These are phyloP conservation scores for Colletotrichum magnum DNA, from an alignment of 2,329 filamentous ascomycete genomes.

Conservation along the genomic window DNA sequence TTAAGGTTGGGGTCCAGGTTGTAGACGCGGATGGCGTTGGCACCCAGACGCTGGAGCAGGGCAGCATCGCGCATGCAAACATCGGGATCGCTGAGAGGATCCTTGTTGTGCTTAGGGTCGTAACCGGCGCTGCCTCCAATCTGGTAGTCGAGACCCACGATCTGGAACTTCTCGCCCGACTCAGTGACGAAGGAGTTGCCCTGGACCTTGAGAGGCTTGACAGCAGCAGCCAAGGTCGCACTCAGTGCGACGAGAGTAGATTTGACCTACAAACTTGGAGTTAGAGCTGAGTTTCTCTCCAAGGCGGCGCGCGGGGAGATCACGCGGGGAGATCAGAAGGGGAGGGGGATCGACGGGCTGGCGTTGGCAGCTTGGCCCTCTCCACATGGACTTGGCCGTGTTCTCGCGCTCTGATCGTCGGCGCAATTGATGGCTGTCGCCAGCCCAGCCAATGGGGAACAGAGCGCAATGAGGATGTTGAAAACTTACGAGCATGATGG, in stretches of 20 bases:
- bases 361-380: constrained; percentile 15
- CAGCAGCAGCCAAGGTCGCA: constrained; percentile 68
- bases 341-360: constrained; percentile 16
- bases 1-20: constrained; percentile 76
- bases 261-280: constrained; percentile 49
- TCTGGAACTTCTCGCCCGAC: constrained; percentile 73
- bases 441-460: constrained; percentile 28
- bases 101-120: constrained; percentile 66
- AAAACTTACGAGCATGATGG: constrained; percentile 36
- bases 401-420: constrained; percentile 21
- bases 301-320: background rate
- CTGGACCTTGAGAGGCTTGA: constrained; percentile 69
- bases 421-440: constrained; percentile 11
- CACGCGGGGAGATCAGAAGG: background rate
- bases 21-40: constrained; percentile 80
- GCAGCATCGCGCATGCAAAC: constrained; percentile 75
- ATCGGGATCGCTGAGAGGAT: constrained; percentile 72
- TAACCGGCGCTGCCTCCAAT: constrained; percentile 76
- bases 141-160: constrained; percentile 79
- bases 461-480: constrained; percentile 16
- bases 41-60: constrained; percentile 74
- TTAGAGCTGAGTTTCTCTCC: constrained; percentile 8
- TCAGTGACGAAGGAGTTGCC: constrained; percentile 74
- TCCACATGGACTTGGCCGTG: constrained; percentile 17
- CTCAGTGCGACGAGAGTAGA: constrained; percentile 66